These are phyloP conservation scores for Aspergillus heteromorphus DNA, from an alignment of 495 filamentous ascomycete species.

Conservation along the genomic window DNA sequence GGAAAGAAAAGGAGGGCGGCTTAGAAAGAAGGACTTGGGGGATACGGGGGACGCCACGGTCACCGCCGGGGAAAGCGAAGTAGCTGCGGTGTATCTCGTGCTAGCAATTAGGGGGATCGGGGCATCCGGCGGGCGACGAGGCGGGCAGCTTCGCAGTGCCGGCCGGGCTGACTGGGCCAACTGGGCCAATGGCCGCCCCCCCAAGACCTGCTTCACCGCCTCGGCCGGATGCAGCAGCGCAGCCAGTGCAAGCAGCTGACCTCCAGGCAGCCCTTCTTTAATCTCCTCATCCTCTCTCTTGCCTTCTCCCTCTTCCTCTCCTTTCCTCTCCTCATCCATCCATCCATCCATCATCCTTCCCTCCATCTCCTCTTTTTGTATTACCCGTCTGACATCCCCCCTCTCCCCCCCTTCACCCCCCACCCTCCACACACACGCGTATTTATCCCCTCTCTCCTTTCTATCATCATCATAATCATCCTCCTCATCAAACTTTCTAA, in stretches of 20 bases:
- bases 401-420: conserved; percentile 3
- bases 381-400: neutral
- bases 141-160: neutral
- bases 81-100: too few species aligned
- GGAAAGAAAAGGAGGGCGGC: neutral
- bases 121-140: neutral
- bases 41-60: neutral
- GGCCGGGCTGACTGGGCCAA: neutral
- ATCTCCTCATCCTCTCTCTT: conserved; percentile 11
- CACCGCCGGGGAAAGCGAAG: neutral
- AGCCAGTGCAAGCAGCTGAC: conserved; percentile 25
- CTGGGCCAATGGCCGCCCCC: neutral
- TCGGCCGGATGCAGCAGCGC: conserved; percentile 8
- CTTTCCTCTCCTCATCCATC: neutral
- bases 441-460: conserved; percentile 5
- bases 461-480: neutral
- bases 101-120: too few species aligned
- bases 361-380: conserved; percentile 1
- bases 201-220: conserved; percentile 14
- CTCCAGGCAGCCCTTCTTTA: conserved; percentile 17
- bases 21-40: too few species aligned
- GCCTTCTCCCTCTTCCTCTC: conserved; percentile 1
- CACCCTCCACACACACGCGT: too few species aligned
- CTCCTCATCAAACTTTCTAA: neutral
- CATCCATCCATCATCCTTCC: neutral